Base-by-base conservation (phyloP, 352 stramenopile species). In the Elongisporangium undulatum region DNA sequence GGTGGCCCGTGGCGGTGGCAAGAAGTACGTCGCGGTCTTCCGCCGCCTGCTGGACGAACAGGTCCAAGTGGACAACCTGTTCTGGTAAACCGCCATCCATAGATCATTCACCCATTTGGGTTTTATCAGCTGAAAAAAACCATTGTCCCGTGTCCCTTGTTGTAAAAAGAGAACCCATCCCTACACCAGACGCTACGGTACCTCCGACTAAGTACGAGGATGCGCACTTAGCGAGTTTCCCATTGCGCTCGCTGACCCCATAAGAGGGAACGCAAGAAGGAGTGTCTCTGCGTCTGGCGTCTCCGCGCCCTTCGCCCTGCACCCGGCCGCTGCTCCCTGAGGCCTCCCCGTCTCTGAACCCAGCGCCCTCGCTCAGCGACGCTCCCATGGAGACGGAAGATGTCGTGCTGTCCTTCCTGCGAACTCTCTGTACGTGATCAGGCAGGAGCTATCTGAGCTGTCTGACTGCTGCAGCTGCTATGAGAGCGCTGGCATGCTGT, bases 11-110 rank as follows among this genome's bases (percentile, higher is more conserved):
- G 85, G 86, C 53, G 83, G 84, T 22, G 85, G 89, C 64, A 91
- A 92, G 59, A 98, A 98, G 66, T 96, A 92, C 61, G 67, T 91
- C 19, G 85, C 85, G 1, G 82, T 92, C 49, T 94, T 92, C 67
- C 83, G 85, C 49, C 82, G 85, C 61, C 79, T 83, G 59, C 50
- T 68, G 4, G 82, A 94, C 62, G 72, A 79, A 15, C 63, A 90
- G 21, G 76, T 92, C 48, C 62, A 61, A 21, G 62, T 75, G 15
- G 77, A 88, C 58, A 85, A 76, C 66, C 67, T 90, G 21, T 90
- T 90, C 59, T 90, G 81, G 81, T 90, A 60, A 74, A 34, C 5
- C 10, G 5, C 51, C 29, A 41, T 9, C 29, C 5, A 41, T 41
- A 15, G 5, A 41, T 34, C 24, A 41, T 41, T 41, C 1, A 41